phyloP scores from a whole-genome alignment of 2,329 filamentous ascomycete genomes.

The Colletotrichum gigasporum region DNA sequence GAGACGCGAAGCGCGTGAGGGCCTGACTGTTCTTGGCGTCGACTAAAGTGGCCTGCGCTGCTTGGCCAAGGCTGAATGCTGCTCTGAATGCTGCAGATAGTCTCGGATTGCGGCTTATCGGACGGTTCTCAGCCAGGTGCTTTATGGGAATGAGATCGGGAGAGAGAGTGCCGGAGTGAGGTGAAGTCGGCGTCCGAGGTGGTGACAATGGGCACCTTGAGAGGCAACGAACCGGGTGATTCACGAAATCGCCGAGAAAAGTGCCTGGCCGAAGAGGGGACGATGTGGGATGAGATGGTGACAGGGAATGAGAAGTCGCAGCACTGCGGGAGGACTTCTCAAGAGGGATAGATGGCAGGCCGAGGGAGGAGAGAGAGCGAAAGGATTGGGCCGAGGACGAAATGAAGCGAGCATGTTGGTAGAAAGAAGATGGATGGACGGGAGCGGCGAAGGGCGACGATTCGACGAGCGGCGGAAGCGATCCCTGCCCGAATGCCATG shows the following conservation, averaged over 20 bases:
- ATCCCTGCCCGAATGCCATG: neutral
- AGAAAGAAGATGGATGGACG: neutral
- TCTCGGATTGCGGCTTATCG: neutral
- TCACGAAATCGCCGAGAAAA: neutral
- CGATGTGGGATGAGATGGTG: neutral
- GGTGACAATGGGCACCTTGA: conserved; percentile 22
- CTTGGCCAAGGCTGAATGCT: neutral
- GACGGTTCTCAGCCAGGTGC: neutral
- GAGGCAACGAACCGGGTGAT: neutral
- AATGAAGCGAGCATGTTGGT: neutral
- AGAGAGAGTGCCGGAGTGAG: neutral
- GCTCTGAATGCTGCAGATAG: conserved; percentile 5
- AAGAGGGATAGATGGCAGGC: neutral
- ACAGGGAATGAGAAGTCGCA: neutral
- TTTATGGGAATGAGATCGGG: conserved; percentile 13
- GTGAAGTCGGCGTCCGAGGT: neutral
- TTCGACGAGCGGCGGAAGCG: neutral
- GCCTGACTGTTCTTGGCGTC: neutral
- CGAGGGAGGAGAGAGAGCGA: neutral
- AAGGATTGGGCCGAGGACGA: neutral
- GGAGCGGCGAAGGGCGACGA: neutral
- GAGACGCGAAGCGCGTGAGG: neutral
- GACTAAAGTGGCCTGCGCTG: neutral
- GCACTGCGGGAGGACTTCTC: neutral
- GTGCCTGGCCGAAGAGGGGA: neutral